These are phyloP conservation scores for Salix exigua DNA, from an alignment of 345 rosid genomes.

Conservation along the genomic window DNA sequence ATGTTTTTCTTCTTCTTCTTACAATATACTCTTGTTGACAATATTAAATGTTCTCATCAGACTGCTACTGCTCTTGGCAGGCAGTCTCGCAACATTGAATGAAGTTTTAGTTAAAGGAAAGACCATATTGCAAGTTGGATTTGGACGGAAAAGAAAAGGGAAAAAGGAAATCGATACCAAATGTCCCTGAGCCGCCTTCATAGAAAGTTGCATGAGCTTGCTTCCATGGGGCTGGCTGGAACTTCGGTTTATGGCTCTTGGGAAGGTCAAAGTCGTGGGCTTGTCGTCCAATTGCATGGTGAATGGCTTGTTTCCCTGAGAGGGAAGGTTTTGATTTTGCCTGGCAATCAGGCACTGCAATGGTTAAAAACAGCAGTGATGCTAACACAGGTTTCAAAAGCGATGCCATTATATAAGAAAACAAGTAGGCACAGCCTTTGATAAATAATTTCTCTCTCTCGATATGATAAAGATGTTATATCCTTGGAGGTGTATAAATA, in stretches of 20 bases:
- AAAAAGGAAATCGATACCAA: slow-evolving; percentile 29
- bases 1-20: too few species aligned
- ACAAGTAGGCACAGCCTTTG: neutral
- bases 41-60: too few species aligned
- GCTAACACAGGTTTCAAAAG: neutral
- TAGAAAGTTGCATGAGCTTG: slow-evolving; percentile 53
- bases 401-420: neutral
- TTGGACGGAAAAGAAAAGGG: too few species aligned
- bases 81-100: too few species aligned
- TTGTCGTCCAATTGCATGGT: slow-evolving; percentile 15
- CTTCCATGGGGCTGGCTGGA: slow-evolving; percentile 43
- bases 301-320: slow-evolving; percentile 1
- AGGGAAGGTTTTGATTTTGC: neutral
- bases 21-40: too few species aligned
- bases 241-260: slow-evolving; percentile 15
- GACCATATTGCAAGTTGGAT: too few species aligned
- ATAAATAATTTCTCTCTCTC: neutral
- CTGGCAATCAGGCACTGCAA: slow-evolving; percentile 9
- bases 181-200: slow-evolving; percentile 38
- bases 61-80: too few species aligned
- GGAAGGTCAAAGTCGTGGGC: neutral
- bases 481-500: slow-evolving; percentile 6
- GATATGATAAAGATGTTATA: neutral
- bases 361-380: slow-evolving; percentile 8
- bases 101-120: too few species aligned